Evolutionary conservation across 371 early-diverging fungal species (phyloP), one percentile per base, ranked within the genome.

Genomic region (Lichtheimia ornata): DNA sequence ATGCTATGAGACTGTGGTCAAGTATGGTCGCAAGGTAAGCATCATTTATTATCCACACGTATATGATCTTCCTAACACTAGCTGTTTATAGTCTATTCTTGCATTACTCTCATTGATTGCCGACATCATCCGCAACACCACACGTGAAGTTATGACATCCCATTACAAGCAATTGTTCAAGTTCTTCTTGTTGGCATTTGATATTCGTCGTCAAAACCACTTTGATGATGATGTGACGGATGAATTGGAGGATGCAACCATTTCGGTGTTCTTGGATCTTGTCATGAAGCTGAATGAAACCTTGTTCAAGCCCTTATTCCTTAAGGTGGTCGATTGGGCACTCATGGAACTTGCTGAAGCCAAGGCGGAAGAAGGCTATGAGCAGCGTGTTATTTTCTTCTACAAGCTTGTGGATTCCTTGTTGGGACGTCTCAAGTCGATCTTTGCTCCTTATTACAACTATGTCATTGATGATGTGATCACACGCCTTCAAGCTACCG

Each of bases 231-330:
- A 42, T 9, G 71, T 79, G 7, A 65, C 91, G 14, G 82, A 80
- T 40, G 75, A 66, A 5, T 74, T 93, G 14, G 96, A 96, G 73
- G 72, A 76, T 20, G 63, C 85, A 1, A 74, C 89, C 30, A 83
- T 96, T 30, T 69, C 77, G 11, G 84, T 93, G 9, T 93, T 96
- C 67, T 70, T 93, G 73, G 83, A 87, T 54, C 64, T 95, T 56
- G 90, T 94, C 7, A 84, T 95, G 85, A 93, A 92, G 80, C 76
- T 97, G 66, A 96, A 94, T 76, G 98, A 97, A 71, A 88, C 88
- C 3, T 73, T 91, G 58, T 98, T 98, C 92, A 92, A 91, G 67
- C 97, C 97, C 6, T 65, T 97, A 69, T 96, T 91, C 84, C 82
- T 94, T 64, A 91, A 91, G 77, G 69, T 93, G 18, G 81, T 93